Percentiles rank a stretch among this genome's conserved stretches.
Conservation (phyloP, 805 yeast genomes). For the Ogataea polymorpha region DNA sequence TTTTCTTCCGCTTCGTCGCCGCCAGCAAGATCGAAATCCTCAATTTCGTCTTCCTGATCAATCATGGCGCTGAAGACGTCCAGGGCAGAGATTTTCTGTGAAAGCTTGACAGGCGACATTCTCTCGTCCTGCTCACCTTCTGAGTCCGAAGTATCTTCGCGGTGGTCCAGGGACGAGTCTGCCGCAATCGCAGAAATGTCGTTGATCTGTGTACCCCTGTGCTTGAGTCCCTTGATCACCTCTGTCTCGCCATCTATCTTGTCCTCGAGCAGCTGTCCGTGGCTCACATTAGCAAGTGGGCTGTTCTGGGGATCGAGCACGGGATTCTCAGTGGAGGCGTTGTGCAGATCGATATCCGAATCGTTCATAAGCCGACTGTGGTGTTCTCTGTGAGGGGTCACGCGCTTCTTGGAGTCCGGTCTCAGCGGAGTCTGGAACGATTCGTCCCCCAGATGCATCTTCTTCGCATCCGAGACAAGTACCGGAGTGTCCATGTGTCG, state of each 20-base stretch:
- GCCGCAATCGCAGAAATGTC: slow-evolving; percentile 25
- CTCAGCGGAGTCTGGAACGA: slow-evolving; percentile 24
- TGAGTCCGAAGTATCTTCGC: slow-evolving; percentile 7
- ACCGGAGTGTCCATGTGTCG: slow-evolving; percentile 15
- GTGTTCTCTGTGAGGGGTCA: slow-evolving; percentile 24
- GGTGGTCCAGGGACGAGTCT: slow-evolving; percentile 19
- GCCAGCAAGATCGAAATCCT: slow-evolving; percentile 10
- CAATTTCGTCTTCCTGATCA: slow-evolving; percentile 20
- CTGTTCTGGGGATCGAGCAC: slow-evolving; percentile 24
- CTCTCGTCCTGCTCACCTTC: slow-evolving; percentile 17
- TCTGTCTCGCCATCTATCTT: slow-evolving; percentile 28
- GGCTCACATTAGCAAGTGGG: slow-evolving; percentile 33
- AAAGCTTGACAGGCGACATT: slow-evolving; percentile 27
- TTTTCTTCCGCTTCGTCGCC: slow-evolving; percentile 15
- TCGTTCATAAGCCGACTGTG: slow-evolving; percentile 25
- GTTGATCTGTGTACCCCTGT: slow-evolving; percentile 11
- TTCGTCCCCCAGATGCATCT: slow-evolving; percentile 12
- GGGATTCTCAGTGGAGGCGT: slow-evolving; percentile 13
- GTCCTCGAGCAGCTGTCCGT: slow-evolving; percentile 24
- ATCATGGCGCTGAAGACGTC: slow-evolving; percentile 22
- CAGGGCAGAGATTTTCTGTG: slow-evolving; percentile 17
- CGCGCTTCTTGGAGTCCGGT: slow-evolving; percentile 5
- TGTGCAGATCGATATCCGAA: slow-evolving; percentile 18
- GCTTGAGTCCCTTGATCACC: slow-evolving; percentile 20
- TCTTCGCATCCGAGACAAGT: slow-evolving; percentile 3